These are phyloP conservation scores for Emergomyces orientalis DNA, from an alignment of 2,329 filamentous ascomycete genomes.

Conservation along the genomic window DNA sequence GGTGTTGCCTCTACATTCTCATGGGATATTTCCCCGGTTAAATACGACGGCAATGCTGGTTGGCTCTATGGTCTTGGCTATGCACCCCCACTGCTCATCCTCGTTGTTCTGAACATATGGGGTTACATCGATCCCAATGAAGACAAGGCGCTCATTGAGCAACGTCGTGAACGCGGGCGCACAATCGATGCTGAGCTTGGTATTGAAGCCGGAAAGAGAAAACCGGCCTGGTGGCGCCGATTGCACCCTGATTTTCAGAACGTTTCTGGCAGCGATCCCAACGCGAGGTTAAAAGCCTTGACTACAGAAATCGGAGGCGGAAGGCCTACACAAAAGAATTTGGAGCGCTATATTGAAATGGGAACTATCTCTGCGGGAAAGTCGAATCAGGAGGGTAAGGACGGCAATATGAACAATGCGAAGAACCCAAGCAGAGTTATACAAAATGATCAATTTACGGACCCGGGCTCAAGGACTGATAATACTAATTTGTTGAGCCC, in stretches of 20 bases:
- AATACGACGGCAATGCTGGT: conserved; percentile 43
- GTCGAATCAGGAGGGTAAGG: neutral
- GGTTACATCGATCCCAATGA: conserved; percentile 61
- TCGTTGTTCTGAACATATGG: conserved; percentile 32
- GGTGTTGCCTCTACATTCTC: conserved; percentile 50
- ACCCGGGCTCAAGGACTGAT: neutral
- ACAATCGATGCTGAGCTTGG: conserved; percentile 53
- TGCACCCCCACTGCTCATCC: conserved; percentile 45
- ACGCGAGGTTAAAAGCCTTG: conserved; percentile 26
- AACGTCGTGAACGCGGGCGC: conserved; percentile 50
- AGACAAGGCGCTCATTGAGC: conserved; percentile 56
- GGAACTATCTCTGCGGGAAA: conserved; percentile 22
- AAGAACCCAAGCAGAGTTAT: neutral
- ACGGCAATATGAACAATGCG: conserved; percentile 7
- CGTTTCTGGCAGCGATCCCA: conserved; percentile 13
- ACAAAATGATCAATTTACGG: conserved; percentile 2
- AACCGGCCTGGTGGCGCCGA: conserved; percentile 55
- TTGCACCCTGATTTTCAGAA: conserved; percentile 26
- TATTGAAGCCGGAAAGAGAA: conserved; percentile 41
- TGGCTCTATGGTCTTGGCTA: conserved; percentile 58
- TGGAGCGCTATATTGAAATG: conserved; percentile 31
- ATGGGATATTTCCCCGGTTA: conserved; percentile 51
- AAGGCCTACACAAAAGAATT: conserved; percentile 21
- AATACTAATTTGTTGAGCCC: conserved; percentile 7
- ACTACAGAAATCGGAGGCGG: conserved; percentile 29